A percentile compares a stretch with the other conserved stretches of the same genome.
Conservation (phyloP, 2,329 filamentous ascomycete genomes). For the Penicillium oxalicum region DNA sequence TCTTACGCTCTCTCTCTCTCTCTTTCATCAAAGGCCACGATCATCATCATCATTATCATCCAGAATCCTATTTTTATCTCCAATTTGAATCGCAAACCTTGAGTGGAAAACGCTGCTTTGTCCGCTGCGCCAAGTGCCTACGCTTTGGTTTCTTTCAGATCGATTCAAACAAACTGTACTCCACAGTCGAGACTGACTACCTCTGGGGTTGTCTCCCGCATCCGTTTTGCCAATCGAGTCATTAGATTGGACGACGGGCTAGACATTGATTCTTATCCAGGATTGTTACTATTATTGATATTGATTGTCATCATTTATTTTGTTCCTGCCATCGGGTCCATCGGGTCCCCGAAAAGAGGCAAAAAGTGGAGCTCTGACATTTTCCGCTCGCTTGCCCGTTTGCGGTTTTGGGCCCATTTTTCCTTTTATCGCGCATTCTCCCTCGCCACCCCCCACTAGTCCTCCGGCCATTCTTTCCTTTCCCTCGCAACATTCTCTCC, state of each 20-base stretch:
- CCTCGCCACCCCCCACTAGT: not conserved
- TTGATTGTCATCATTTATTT: not conserved
- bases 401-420: constrained; percentile 15
- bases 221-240: not conserved
- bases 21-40: not conserved
- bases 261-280: too few species aligned
- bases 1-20: not conserved
- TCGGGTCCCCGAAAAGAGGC: not conserved
- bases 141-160: too few species aligned
- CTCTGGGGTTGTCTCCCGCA: too few species aligned
- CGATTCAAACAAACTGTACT: too few species aligned
- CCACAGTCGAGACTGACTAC: too few species aligned
- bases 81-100: too few species aligned
- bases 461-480: constrained; percentile 13
- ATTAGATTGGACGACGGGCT: too few species aligned
- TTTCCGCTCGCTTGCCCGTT: constrained; percentile 22
- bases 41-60: too few species aligned
- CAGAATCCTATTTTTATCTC: too few species aligned
- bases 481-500: constrained; percentile 10
- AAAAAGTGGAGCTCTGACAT: constrained; percentile 8
- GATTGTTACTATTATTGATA: too few species aligned
- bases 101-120: too few species aligned
- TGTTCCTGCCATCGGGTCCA: not conserved
- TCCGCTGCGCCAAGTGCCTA: too few species aligned
- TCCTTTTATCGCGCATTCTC: constrained; percentile 20